phyloP scores from a whole-genome alignment of 345 rosid species.

The Eucalyptus regnans region DNA sequence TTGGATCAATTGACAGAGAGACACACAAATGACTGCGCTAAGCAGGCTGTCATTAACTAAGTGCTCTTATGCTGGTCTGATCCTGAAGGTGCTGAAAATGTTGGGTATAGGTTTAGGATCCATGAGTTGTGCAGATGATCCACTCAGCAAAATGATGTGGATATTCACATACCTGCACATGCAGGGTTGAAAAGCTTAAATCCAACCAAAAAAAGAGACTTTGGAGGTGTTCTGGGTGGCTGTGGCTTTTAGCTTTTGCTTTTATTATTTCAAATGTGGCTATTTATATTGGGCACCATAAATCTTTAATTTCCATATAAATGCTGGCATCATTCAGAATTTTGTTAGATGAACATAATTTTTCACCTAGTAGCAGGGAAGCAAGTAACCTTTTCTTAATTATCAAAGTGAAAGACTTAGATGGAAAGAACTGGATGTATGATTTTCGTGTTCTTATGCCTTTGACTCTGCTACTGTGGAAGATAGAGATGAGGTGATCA shows the following conservation, averaged over 20 bases:
- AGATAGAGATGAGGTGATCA: neutral
- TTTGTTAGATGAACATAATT: neutral
- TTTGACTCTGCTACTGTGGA: neutral
- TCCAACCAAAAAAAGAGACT: neutral
- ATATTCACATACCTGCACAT: neutral
- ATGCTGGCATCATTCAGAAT: neutral
- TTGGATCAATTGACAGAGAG: neutral
- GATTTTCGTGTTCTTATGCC: neutral
- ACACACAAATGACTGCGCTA: neutral
- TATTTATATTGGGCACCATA: neutral
- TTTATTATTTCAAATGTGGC: neutral
- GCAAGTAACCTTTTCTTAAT: neutral
- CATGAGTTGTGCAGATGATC: neutral
- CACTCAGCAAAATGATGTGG: neutral
- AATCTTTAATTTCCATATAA: neutral
- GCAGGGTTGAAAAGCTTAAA: neutral
- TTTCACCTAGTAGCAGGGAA: neutral
- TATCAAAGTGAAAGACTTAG: neutral
- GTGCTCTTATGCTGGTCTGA: neutral
- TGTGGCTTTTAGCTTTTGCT: neutral
- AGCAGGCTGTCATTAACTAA: neutral
- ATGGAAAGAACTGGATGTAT: neutral
- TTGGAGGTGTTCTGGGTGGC: neutral
- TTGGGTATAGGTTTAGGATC: neutral
- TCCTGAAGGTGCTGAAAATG: neutral